These are phyloP conservation scores for Colletotrichum gloeosporioides DNA, from an alignment of 2,329 filamentous ascomycete genomes.

Conservation along the genomic window DNA sequence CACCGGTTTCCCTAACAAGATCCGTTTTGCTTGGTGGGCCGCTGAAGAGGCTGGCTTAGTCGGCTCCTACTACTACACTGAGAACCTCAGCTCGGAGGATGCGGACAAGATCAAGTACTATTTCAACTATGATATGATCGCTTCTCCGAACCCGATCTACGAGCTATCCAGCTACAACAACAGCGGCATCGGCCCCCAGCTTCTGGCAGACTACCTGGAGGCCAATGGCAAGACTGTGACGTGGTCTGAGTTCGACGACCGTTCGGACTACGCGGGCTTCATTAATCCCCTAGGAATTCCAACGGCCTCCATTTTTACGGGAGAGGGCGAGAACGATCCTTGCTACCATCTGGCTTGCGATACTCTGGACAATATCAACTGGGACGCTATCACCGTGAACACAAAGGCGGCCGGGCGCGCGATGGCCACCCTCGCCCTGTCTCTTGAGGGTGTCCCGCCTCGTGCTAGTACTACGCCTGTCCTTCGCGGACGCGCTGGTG, in stretches of 20 bases:
- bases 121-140: conserved; percentile 76
- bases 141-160: conserved; percentile 41
- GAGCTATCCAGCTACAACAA: conserved; percentile 39
- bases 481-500: conserved; percentile 21
- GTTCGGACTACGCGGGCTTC: conserved; percentile 46
- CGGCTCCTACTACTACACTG: conserved; percentile 45
- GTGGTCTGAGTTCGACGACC: conserved; percentile 38
- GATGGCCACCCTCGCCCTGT: conserved; percentile 46
- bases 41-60: conserved; percentile 47
- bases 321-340: conserved; percentile 38
- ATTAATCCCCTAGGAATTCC: conserved; percentile 41
- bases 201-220: conserved; percentile 37
- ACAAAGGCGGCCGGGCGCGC: conserved; percentile 54
- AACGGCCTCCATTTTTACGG: conserved; percentile 44
- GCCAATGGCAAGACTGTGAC: conserved; percentile 35
- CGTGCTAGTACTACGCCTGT: conserved; percentile 31
- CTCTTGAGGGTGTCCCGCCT: conserved; percentile 37
- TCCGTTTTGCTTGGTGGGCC: conserved; percentile 48
- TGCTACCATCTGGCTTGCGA: conserved; percentile 47
- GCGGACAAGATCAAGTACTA: conserved; percentile 66
- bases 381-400: conserved; percentile 40
- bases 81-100: conserved; percentile 38
- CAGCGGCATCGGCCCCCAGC: conserved; percentile 38
- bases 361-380: conserved; percentile 43
- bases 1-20: conserved; percentile 43